Evolutionary conservation across 352 stramenopile species (phyloP), one percentile per base, ranked within the genome.

Genomic region (Pythium apleroticum): DNA sequence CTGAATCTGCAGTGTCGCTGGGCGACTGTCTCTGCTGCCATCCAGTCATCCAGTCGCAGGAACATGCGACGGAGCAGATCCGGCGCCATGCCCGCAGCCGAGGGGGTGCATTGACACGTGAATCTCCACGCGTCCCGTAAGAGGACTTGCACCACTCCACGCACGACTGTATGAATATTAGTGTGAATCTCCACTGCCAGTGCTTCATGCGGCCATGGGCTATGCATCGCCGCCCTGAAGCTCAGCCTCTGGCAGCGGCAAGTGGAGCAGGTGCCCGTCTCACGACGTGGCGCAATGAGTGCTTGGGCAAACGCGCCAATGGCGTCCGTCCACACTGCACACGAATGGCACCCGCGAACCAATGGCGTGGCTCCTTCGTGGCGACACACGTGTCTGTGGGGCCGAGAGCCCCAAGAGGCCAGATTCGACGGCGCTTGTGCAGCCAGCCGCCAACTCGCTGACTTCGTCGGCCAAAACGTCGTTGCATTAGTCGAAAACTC

Each of bases 401-500:
- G 8, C 33, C 3, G 33, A 12, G 33, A 41, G 33, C 15, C 14
- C 17, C 14, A 46, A 46, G 37, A 22, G 37, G 37, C 19, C 37
- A 22, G 37, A n/a, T 14, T 20, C 37, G 19, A 46, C 37, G 15
- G 37, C 37, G 37, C 37, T 46, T 46, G 37, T 46, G 37, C 37
- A 20, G 37, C 37, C 37, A 46, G 37, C 37, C 37, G 37, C 37
- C 22, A 14, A 14, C 37, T 22, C 17, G 10, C 37, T 46, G 37
- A 22, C 37, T 6, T 17, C 30, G 30, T 35, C 30, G 30, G 30
- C 30, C 30, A n/a, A 63, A 66, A 66, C n/a, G 53, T 46, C 22
- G 48, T 65, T 69, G 48, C 31, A 52, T 69, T 64, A 69, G 63
- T 69, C 63, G 63, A 69, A 59, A 69, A 69, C 55, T 64, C 63